Evolutionary conservation across 2,329 filamentous ascomycete species (phyloP), one percentile per base, ranked within the genome.

Genomic region (Colletotrichum abscissum): DNA sequence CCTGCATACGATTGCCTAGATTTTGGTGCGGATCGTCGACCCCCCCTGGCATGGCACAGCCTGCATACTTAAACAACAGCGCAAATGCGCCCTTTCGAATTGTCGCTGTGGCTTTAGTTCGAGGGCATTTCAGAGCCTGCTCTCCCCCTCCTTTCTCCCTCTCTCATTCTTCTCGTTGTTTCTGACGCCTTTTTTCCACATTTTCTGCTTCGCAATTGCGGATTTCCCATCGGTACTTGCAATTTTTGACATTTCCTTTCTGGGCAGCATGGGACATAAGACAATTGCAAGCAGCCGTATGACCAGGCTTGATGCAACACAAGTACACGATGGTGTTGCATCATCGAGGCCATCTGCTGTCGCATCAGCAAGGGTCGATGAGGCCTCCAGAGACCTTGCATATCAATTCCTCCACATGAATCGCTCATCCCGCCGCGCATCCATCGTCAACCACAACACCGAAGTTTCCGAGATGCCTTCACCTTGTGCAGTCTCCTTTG

Each of bases 1-100:
- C 35, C 42, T 7, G 33, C 59, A 19, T 49, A 33, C 46, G 30
- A n/a, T 38, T 56, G 62, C 58, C 65, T 42, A 46, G 65, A 33
- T 22, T 30, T 30, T 46, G 42, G 63, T 46, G 49, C 30, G 19
- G 42, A 49, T 54, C 24, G 35, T 35, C 14, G n/a, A 35, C 38
- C 38, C 42, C 42, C 58, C 58, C 57, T 24, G 54, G 22, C 30
- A 64, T 35, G 66, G 66, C 71, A 49, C 67, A 73, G 67, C 67
- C 28, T 59, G 67, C 62, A 66, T 28, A 28, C 19, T 9, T 16
- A 35, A 65, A 42, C 63, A 67, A 70, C 57, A 70, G 66, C 70
- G 66, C 66, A 38, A 62, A 28, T 66, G 71, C 56, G 71, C 67
- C 26, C 67, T 73, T 72, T 26, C 6, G 42, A 26, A 52, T 52